Base-by-base conservation (phyloP, 2,329 filamentous ascomycete species). In the Cladosporium velox region DNA sequence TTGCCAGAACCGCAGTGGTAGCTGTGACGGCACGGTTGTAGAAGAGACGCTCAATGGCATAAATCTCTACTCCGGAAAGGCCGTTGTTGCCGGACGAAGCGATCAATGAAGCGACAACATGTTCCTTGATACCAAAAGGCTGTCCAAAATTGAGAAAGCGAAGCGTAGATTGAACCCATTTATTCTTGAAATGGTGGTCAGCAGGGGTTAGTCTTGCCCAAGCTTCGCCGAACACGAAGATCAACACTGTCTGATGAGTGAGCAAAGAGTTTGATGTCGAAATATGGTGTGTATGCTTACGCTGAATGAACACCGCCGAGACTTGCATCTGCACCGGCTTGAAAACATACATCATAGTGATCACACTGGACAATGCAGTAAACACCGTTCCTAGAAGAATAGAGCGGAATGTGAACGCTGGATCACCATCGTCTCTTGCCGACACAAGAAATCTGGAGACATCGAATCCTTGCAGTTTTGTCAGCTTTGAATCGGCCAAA, bases 371-470 rank as follows among this genome's bases (percentile, higher is more conserved):
- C 3, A 67, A 59, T 4, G 63, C 66, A 5, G 66, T 67, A 59
- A 67, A 67, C 8, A 60, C n/a, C 1, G 63, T 57, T 5, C 66
- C 66, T 4, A 67, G 62, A 14, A 67, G 51, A 7, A 67, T 67
- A 10, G 63, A 65, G 15, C 66, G 66, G 38, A 67, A 67, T 11
- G 66, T 67, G 44, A 67, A 63, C 15, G 66, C 64, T 15, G 66
- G 66, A 52, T 67, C 66, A n/a, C 63, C 63, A 47, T 67, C 63
- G 38, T 67, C 66, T 51, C 58, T 58, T 15, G 44, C 49, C 35
- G 66, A 67, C 21, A 69, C 57, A 32, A 69, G 55, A 41, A 66
- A 67, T 18, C 59, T 64, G 24, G 68, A 69, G 1, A 69, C 68
- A 24, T 69, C 68, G 14, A 51, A 30, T 15, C 68, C 68, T 67